Conservation (phyloP, 2,329 filamentous ascomycete species). For the Fusarium veterinarium region DNA sequence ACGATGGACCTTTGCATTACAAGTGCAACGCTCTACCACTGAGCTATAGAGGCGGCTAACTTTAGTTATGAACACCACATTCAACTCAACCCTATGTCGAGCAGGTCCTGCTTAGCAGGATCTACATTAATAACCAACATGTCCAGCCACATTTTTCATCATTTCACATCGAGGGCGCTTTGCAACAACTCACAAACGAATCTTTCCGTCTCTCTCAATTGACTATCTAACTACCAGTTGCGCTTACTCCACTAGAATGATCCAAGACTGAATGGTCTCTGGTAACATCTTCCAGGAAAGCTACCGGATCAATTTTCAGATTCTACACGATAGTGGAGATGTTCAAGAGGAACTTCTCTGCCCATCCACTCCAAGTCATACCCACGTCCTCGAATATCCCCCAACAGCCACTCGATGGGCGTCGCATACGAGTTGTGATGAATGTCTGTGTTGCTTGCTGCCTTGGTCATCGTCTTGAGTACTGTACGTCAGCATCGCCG, state of each 20-base stretch:
- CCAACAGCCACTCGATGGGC: slow-evolving; percentile 17
- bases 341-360: background rate
- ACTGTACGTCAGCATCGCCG: background rate
- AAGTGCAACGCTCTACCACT: slow-evolving; percentile 32
- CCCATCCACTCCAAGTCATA: slow-evolving; percentile 4
- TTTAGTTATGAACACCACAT: rapidly evolving
- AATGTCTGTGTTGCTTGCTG: rapidly evolving
- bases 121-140: rapidly evolving
- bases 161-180: background rate
- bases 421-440: slow-evolving; percentile 6
- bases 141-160: background rate
- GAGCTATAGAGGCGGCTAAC: slow-evolving; percentile 19
- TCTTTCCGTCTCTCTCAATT: rapidly evolving
- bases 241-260: background rate
- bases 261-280: rapidly evolving
- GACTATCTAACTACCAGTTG: rapidly evolving
- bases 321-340: background rate
- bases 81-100: rapidly evolving
- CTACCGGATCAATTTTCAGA: too few relatives aligned
- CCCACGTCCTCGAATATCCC: slow-evolving; percentile 1
- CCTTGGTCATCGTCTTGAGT: rapidly evolving
- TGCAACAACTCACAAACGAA: background rate
- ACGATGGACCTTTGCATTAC: slow-evolving; percentile 33
- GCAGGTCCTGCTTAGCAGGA: rapidly evolving
- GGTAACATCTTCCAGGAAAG: background rate